phyloP scores from a whole-genome alignment of 805 yeast species.

The Brettanomyces sp. region DNA sequence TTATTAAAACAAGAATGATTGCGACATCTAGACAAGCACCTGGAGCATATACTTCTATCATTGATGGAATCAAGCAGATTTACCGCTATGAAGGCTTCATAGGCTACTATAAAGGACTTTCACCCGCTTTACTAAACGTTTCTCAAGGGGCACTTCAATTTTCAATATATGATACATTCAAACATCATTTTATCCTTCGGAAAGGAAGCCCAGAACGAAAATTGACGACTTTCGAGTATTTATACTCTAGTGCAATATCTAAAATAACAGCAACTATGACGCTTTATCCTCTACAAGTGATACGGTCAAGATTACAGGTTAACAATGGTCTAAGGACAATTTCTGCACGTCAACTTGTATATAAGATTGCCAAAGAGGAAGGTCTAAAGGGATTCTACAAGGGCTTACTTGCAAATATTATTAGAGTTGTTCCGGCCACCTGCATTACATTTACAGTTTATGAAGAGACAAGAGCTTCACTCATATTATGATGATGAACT shows the following conservation, averaged over 20 bases:
- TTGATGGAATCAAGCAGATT: conserved; percentile 45
- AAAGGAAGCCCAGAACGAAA: conserved; percentile 10
- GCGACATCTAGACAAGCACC: conserved; percentile 37
- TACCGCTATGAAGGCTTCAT: conserved; percentile 44
- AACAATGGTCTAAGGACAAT: conserved; percentile 16
- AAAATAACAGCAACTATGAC: conserved; percentile 59
- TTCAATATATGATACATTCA: conserved; percentile 73
- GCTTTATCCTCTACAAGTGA: conserved; percentile 78
- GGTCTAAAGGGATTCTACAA: conserved; percentile 70
- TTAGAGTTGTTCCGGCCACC: conserved; percentile 87
- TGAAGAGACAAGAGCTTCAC: conserved; percentile 42
- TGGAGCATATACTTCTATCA: conserved; percentile 49
- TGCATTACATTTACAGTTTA: conserved; percentile 83
- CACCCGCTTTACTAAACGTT: conserved; percentile 71
- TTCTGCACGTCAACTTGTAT: conserved; percentile 25
- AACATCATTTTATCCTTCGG: conserved; percentile 25
- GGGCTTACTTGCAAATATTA: conserved; percentile 69
- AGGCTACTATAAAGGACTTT: conserved; percentile 78
- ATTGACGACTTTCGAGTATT: conserved; percentile 45
- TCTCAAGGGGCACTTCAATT: conserved; percentile 87
- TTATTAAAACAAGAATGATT: conserved; percentile 80
- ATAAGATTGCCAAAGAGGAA: conserved; percentile 34
- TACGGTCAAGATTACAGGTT: conserved; percentile 68
- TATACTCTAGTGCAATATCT: conserved; percentile 57
- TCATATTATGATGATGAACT: conserved; percentile 2